Evolutionary conservation across 108 stramenopile genomes (phyloP).

Genomic region (Schizochytrium sp.): DNA sequence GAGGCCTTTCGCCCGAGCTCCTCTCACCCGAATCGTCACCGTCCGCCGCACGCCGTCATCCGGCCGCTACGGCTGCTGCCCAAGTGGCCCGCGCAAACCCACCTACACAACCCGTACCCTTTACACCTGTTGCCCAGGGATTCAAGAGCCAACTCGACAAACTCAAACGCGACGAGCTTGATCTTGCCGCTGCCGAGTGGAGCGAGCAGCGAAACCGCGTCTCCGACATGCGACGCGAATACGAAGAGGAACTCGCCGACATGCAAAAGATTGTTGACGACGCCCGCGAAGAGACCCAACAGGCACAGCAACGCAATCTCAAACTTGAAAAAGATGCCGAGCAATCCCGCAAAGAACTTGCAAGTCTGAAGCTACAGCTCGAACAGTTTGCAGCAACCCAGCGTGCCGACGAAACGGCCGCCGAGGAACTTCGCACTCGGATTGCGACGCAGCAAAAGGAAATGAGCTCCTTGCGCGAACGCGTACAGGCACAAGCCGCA

Average conservation of each 20-base stretch:
- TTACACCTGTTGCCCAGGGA: not conserved
- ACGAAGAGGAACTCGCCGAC: not conserved
- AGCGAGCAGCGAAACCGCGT: not conserved
- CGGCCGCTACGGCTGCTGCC: no score
- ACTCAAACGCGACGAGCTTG: slow-evolving; percentile 14
- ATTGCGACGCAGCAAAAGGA: not conserved
- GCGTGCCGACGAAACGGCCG: not conserved
- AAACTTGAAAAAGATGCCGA: no score
- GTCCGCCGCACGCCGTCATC: no score
- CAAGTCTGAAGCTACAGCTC: not conserved
- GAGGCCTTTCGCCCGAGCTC: no score
- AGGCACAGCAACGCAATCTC: not conserved
- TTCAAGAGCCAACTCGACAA: not conserved
- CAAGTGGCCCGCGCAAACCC: no score
- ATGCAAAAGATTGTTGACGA: not conserved
- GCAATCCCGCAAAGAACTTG: not conserved
- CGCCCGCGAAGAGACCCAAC: not conserved
- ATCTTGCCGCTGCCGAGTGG: slow-evolving; percentile 1
- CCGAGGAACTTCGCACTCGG: not conserved
- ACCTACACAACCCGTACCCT: not conserved
- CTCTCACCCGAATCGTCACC: not conserved
- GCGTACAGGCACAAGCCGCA: not conserved
- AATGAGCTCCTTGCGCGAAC: not conserved
- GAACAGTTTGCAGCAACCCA: not conserved
- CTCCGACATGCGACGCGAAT: not conserved